These are phyloP conservation scores for Diaporthe sp. DNA, from an alignment of 2,329 filamentous ascomycete species.

Conservation along the genomic window DNA sequence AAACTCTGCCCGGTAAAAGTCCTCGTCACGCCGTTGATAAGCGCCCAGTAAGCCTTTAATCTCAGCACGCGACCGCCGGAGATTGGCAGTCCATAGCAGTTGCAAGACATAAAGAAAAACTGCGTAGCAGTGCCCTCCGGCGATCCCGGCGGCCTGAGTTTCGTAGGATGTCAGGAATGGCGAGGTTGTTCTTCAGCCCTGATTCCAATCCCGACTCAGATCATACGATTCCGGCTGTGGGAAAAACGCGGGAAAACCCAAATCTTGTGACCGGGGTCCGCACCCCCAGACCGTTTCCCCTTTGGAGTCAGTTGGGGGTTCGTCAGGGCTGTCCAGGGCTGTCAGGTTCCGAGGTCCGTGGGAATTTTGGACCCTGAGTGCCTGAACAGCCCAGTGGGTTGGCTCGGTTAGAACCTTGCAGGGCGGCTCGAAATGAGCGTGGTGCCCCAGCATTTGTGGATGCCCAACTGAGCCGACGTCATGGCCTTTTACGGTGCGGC, in stretches of 20 bases:
- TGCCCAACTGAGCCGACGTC: not conserved
- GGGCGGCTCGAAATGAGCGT: not conserved
- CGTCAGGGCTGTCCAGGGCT: not conserved
- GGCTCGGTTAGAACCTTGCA: conserved; percentile 17
- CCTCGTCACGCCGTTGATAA: not conserved
- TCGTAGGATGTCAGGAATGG: not conserved
- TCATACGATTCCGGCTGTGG: conserved; percentile 17
- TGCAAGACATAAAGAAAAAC: not conserved
- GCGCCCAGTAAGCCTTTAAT: not conserved
- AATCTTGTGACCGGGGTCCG: conserved; percentile 7
- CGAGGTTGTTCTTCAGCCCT: conserved; percentile 16
- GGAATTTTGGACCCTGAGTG: conserved; percentile 6
- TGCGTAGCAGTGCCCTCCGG: not conserved
- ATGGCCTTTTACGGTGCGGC: not conserved
- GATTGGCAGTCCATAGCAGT: not conserved
- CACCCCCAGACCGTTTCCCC: conserved; percentile 17
- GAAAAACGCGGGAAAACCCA: conserved; percentile 1
- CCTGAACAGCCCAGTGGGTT: not conserved
- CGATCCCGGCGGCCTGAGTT: not conserved
- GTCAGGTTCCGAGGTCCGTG: conserved; percentile 10
- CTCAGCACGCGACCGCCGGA: conserved; percentile 7
- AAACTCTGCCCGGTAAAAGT: conserved; percentile 5
- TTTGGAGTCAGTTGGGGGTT: not conserved
- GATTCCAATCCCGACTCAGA: not conserved
- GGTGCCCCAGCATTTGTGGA: conserved; percentile 1